phyloP scores from a whole-genome alignment of 1,284 basidiomycete genomes.

The Cutaneotrichosporon spelunceum region DNA sequence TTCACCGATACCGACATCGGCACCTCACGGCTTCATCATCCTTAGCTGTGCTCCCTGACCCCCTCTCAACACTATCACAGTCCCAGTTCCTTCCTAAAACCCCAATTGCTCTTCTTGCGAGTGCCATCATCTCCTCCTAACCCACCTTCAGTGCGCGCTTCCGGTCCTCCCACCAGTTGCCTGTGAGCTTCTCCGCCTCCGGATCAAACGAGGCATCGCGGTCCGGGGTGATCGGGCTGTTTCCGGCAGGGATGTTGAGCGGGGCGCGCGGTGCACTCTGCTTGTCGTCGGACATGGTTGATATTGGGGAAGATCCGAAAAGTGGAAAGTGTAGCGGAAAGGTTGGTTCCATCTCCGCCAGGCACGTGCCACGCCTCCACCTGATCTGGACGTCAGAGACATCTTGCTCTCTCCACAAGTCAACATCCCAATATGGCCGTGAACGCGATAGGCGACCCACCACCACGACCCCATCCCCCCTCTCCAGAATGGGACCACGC shows the following conservation, averaged over 20 bases:
- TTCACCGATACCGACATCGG: neutral
- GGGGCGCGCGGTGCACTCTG: conserved; percentile 8
- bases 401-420: neutral
- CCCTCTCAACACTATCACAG: neutral
- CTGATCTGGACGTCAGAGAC: neutral
- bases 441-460: conserved; percentile 1
- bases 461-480: neutral
- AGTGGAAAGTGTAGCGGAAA: neutral
- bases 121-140: neutral
- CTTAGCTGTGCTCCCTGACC: neutral
- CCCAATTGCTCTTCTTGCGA: neutral
- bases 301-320: neutral
- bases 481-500: neutral
- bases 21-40: neutral
- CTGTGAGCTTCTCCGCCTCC: conserved; percentile 24
- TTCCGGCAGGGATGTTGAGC: conserved; percentile 36
- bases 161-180: conserved; percentile 28
- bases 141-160: conserved; percentile 32
- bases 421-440: neutral
- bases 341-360: conserved; percentile 2
- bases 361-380: conserved; percentile 1
- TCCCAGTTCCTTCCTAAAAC: neutral
- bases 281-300: conserved; percentile 18
- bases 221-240: conserved; percentile 30
- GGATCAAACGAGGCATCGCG: conserved; percentile 3